A percentile compares a stretch with the other conserved stretches of the same genome.
These are phyloP conservation scores for Cytospora paraplurivora DNA, from an alignment of 2,329 filamentous ascomycete genomes.

Conservation along the genomic window DNA sequence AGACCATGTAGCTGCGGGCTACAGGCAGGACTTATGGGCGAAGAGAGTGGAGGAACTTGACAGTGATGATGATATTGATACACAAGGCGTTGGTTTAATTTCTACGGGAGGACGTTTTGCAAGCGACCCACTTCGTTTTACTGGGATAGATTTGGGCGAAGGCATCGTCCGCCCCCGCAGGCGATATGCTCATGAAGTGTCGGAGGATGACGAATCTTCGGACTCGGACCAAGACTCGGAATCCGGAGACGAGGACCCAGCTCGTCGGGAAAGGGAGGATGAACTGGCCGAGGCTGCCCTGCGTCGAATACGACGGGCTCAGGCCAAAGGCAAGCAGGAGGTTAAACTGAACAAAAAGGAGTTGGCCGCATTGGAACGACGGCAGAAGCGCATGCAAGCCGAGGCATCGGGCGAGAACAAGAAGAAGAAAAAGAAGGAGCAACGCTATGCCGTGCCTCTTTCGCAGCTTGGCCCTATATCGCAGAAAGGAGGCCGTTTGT, in stretches of 20 bases:
- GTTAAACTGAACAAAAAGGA: conserved; percentile 81
- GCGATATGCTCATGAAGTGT: conserved; percentile 44
- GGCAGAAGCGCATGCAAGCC: conserved; percentile 60
- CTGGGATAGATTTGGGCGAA: conserved; percentile 59
- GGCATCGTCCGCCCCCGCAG: conserved; percentile 42
- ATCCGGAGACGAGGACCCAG: conserved; percentile 54
- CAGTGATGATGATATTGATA: conserved; percentile 57
- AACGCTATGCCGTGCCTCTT: conserved; percentile 56
- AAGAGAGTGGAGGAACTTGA: conserved; percentile 69
- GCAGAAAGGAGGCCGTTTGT: conserved; percentile 40
- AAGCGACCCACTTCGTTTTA: conserved; percentile 64
- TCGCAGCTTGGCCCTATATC: conserved; percentile 51
- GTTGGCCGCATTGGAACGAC: conserved; percentile 75
- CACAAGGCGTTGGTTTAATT: conserved; percentile 56
- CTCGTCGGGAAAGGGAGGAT: conserved; percentile 69
- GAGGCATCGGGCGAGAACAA: conserved; percentile 38
- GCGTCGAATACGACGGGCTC: conserved; percentile 76
- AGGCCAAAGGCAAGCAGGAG: conserved; percentile 73
- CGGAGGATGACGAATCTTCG: conserved; percentile 50
- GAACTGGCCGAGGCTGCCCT: conserved; percentile 75
- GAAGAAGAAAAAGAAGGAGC: conserved; percentile 44
- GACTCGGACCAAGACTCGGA: conserved; percentile 52
- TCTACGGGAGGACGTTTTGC: conserved; percentile 51
- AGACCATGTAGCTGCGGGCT: conserved; percentile 56
- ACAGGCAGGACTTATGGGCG: conserved; percentile 45